Evolutionary conservation across 805 yeast genomes (phyloP).

Genomic region (Candida corydali): DNA sequence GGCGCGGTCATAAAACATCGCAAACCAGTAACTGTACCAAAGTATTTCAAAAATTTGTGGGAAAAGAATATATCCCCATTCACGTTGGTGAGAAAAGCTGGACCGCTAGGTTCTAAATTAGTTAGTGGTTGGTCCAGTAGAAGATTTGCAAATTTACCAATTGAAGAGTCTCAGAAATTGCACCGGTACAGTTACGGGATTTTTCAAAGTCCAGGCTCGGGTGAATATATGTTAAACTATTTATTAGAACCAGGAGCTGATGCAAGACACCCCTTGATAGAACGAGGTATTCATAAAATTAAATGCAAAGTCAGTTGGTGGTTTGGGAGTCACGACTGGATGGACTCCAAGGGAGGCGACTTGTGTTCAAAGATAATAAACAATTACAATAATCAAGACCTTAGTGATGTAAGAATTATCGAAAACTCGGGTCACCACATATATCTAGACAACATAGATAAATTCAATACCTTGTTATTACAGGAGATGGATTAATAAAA

Average conservation of each 20-base stretch:
- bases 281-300: conserved; percentile 46
- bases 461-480: conserved; percentile 49
- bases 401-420: conserved; percentile 36
- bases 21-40: conserved; percentile 50
- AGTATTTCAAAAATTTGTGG: conserved; percentile 82
- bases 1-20: conserved; percentile 70
- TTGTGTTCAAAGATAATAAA: conserved; percentile 33
- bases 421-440: conserved; percentile 71
- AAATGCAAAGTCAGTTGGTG: conserved; percentile 72
- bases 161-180: conserved; percentile 45
- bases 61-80: conserved; percentile 85
- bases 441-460: conserved; percentile 61
- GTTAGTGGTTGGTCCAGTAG: conserved; percentile 89
- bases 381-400: conserved; percentile 10
- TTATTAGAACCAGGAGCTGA: conserved; percentile 87
- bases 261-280: conserved; percentile 69
- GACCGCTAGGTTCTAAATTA: conserved; percentile 78
- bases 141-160: conserved; percentile 60
- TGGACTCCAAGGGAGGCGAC: conserved; percentile 50
- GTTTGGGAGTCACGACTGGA: conserved; percentile 76
- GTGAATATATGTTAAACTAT: conserved; percentile 86
- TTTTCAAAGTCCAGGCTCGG: conserved; percentile 84
- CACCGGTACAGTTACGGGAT: conserved; percentile 82
- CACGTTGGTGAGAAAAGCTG: conserved; percentile 67
- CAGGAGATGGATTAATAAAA: conserved; percentile 52